Percentiles rank a stretch among this genome's conserved stretches.
Conservation (phyloP, 2,329 filamentous ascomycete species). For the Bipolaris victoriae region DNA sequence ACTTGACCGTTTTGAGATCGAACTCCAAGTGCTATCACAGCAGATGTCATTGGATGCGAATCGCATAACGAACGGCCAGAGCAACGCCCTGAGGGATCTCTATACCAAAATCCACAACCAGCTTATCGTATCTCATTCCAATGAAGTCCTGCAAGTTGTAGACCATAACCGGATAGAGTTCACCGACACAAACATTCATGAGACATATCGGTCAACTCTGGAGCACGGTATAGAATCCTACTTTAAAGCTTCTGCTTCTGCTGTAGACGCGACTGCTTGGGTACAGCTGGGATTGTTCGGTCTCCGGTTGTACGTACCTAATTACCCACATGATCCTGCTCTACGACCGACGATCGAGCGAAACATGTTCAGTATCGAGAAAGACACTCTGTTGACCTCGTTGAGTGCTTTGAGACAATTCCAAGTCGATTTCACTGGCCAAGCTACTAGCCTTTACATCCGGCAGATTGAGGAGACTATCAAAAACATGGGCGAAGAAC, state of each 20-base stretch:
- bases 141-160: conserved; percentile 18
- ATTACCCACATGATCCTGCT: conserved; percentile 83
- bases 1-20: conserved; percentile 51
- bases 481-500: conserved; percentile 67
- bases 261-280: conserved; percentile 64
- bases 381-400: conserved; percentile 61
- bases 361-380: conserved; percentile 63
- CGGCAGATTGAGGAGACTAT: conserved; percentile 69
- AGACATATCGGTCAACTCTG: conserved; percentile 45
- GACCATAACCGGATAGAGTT: conserved; percentile 14
- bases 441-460: conserved; percentile 70
- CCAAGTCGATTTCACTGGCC: conserved; percentile 70
- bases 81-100: conserved; percentile 33
- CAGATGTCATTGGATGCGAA: conserved; percentile 44
- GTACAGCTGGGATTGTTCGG: conserved; percentile 75
- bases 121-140: conserved; percentile 31
- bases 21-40: conserved; percentile 49
- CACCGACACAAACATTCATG: conserved; percentile 16
- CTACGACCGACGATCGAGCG: conserved; percentile 67
- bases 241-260: neutral
- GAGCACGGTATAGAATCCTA: conserved; percentile 24
- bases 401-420: conserved; percentile 69
- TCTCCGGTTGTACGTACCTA: conserved; percentile 81
- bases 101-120: conserved; percentile 33
- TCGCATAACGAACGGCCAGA: conserved; percentile 41